Evolutionary conservation across 805 yeast species (phyloP).

Genomic region (Ogataea nonfermentans): DNA sequence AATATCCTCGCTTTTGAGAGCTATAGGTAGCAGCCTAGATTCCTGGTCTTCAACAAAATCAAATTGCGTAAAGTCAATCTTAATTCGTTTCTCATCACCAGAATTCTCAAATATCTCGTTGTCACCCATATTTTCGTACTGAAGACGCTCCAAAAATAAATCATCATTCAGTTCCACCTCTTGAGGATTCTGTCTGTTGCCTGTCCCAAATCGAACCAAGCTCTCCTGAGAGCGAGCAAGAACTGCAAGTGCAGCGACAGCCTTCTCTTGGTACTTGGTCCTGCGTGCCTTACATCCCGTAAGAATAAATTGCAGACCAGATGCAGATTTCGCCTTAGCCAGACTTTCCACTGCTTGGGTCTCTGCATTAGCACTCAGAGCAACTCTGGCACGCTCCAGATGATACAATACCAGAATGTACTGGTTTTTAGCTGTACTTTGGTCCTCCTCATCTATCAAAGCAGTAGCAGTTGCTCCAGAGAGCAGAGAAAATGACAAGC

Average conservation of each 20-base stretch:
- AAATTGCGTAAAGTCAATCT: slow-evolving; percentile 36
- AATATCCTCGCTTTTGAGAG: slow-evolving; percentile 58
- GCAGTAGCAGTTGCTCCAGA: slow-evolving; percentile 34
- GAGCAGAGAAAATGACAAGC: slow-evolving; percentile 42
- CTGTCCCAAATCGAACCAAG: slow-evolving; percentile 19
- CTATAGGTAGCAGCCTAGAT: slow-evolving; percentile 57
- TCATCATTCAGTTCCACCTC: slow-evolving; percentile 70
- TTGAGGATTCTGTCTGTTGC: slow-evolving; percentile 45
- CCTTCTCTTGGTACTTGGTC: slow-evolving; percentile 74
- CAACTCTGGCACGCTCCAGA: slow-evolving; percentile 66
- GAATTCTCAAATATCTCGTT: slow-evolving; percentile 37
- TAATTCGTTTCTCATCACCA: slow-evolving; percentile 41
- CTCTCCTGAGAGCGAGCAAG: slow-evolving; percentile 57
- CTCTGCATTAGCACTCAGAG: slow-evolving; percentile 63
- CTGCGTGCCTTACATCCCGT: slow-evolving; percentile 89
- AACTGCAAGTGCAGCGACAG: slow-evolving; percentile 72
- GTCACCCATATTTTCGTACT: slow-evolving; percentile 58
- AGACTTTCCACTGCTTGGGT: slow-evolving; percentile 55
- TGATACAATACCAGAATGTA: slow-evolving; percentile 48
- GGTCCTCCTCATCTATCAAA: slow-evolving; percentile 34
- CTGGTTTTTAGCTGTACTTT: slow-evolving; percentile 29
- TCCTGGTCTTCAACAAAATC: slow-evolving; percentile 19
- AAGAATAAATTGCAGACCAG: slow-evolving; percentile 60
- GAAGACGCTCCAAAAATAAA: slow-evolving; percentile 69
- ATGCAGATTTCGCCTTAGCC: slow-evolving; percentile 52